Evolutionary conservation across 345 rosid genomes (phyloP).

Genomic region (Odontarrhena argentea): DNA sequence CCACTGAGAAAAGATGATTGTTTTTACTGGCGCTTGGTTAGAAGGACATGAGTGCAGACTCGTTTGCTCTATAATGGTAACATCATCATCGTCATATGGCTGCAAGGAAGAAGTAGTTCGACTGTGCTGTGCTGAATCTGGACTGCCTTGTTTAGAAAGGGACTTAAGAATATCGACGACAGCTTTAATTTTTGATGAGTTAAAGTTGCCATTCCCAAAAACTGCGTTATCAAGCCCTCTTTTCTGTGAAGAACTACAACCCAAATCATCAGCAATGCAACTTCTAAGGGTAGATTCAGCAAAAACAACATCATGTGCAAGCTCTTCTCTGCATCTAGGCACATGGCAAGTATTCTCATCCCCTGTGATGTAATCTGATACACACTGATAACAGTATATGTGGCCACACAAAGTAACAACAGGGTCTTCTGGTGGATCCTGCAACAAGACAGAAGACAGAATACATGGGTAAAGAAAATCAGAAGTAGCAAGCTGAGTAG

Average conservation of each 20-base stretch:
- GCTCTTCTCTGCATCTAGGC: constrained; percentile 62
- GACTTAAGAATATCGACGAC: constrained; percentile 67
- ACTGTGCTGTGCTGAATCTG: constrained; percentile 42
- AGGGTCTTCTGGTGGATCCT: constrained; percentile 95
- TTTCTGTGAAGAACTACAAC: constrained; percentile 45
- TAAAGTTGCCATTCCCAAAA: constrained; percentile 53
- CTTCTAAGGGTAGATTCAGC: constrained; percentile 69
- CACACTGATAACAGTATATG: constrained; percentile 89
- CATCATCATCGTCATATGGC: constrained; percentile 36
- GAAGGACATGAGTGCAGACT: constrained; percentile 41
- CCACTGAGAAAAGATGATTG: constrained; percentile 95
- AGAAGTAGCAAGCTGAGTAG: not conserved
- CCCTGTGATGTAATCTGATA: constrained; percentile 71
- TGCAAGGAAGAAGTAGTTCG: constrained; percentile 40
- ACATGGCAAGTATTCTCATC: constrained; percentile 85
- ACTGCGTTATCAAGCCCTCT: constrained; percentile 46
- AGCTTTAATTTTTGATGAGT: constrained; percentile 78
- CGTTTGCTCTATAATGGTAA: constrained; percentile 46
- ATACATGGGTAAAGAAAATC: constrained; percentile 14
- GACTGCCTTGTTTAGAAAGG: constrained; percentile 43
- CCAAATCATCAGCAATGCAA: constrained; percentile 49
- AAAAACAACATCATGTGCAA: constrained; percentile 74
- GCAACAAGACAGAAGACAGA: constrained; percentile 41
- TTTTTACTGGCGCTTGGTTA: constrained; percentile 57
- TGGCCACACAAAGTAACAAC: constrained; percentile 88